Base-by-base conservation (phyloP, 2,329 filamentous ascomycete species). In the Cladophialophora immunda region DNA sequence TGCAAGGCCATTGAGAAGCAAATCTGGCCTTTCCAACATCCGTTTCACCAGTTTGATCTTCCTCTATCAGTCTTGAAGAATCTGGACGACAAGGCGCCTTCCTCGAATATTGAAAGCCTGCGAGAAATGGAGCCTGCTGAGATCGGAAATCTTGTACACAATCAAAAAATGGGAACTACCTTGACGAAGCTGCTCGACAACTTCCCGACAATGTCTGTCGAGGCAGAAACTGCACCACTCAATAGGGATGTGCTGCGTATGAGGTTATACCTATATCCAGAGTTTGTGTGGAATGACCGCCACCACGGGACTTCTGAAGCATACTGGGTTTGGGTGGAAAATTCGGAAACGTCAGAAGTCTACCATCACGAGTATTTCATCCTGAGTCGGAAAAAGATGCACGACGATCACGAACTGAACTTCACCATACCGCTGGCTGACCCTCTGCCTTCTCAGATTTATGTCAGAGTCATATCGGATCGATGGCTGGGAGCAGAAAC, bases 301-400 rank as follows among this genome's bases (percentile, higher is more conserved):
- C 87, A 97, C 66, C 94, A 99, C 75, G 96, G 96, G 19, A 93
- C 90, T 2, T 97, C 94, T 0, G 95, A 99, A 75, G 94, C 94
- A 3, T 99, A 96, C 81, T 99, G 96, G 87, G 91, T 99, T 65
- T 99, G 95, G 96, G 94, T 99, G 2, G 95, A 99, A 78, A 97
- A 98, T 76, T 97, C 94, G 0, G 95, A 98, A 74, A 97, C 94
- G 0, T 94, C 93, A 0, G 94, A 98, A 78, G 98, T 99, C 47
- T 98, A 97, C 74, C 95, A 99, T 74, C 92, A 98, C 71, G 95
- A 99, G 77, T 97, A 91, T 79, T 98, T 99, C 80, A 95, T 99
- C 64, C 85, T 99, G 5, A 96, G 89, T 68, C 86, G 93, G 70
- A 92, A 88, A 78, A 97, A 97, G 83, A 84, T 99, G 2, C 88